Evolutionary conservation across 2,329 filamentous ascomycete genomes (phyloP).

Genomic region (Polychaeton citri): DNA sequence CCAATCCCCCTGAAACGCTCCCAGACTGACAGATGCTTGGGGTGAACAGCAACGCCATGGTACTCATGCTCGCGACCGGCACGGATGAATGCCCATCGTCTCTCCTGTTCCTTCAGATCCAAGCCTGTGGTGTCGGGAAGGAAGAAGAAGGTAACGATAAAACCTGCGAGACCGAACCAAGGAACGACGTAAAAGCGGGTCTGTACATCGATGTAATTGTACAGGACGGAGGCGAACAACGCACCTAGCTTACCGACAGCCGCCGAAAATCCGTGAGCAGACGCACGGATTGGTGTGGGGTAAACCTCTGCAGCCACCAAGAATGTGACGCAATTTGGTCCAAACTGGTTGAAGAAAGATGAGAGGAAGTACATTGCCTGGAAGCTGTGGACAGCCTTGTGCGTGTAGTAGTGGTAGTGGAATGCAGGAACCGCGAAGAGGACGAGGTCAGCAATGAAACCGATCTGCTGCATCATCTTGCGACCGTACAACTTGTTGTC

Average conservation of each 20-base stretch:
- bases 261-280: constrained; percentile 89
- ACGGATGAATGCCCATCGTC: constrained; percentile 79
- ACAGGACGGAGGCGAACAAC: constrained; percentile 72
- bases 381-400: constrained; percentile 67
- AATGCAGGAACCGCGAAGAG: constrained; percentile 88
- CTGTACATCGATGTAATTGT: constrained; percentile 83
- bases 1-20: constrained; percentile 66
- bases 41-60: constrained; percentile 85
- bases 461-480: constrained; percentile 91
- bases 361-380: constrained; percentile 97
- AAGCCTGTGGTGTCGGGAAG: constrained; percentile 95
- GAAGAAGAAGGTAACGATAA: constrained; percentile 70
- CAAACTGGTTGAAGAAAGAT: constrained; percentile 98
- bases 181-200: constrained; percentile 85
- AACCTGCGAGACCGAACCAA: constrained; percentile 85
- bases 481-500: constrained; percentile 95
- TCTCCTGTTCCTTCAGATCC: constrained; percentile 93
- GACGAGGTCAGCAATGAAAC: constrained; percentile 86
- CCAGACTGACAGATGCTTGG: constrained; percentile 73
- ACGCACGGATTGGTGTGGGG: constrained; percentile 83
- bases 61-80: constrained; percentile 67
- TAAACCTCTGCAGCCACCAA: constrained; percentile 93
- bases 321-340: constrained; percentile 93
- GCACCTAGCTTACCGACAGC: constrained; percentile 82
- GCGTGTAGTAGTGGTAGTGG: constrained; percentile 72